These are phyloP conservation scores for Coemansia sp. DNA, from an alignment of 371 early-diverging fungal genomes.

Conservation along the genomic window DNA sequence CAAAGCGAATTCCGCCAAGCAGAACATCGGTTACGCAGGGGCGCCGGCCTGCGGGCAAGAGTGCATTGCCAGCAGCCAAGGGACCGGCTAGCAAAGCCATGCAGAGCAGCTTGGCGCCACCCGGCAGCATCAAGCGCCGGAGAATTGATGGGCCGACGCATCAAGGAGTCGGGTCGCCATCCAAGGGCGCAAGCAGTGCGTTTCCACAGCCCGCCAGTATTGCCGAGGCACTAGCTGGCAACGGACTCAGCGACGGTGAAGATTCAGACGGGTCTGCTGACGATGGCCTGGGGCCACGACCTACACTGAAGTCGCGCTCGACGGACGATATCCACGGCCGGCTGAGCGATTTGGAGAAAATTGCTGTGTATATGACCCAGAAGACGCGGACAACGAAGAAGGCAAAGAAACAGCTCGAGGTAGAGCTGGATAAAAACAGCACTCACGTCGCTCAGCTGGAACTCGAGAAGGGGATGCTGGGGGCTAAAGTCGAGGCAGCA, in stretches of 20 bases:
- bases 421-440: slow-evolving; percentile 40
- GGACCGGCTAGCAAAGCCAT: slow-evolving; percentile 1
- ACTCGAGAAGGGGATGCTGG: slow-evolving; percentile 30
- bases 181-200: slow-evolving; percentile 8
- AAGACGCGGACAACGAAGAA: slow-evolving; percentile 35
- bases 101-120: slow-evolving; percentile 11
- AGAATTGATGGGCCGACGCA: slow-evolving; percentile 19
- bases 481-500: slow-evolving; percentile 21
- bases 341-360: slow-evolving; percentile 35
- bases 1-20: slow-evolving; percentile 29
- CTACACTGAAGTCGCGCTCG: slow-evolving; percentile 19
- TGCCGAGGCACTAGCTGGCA: not conserved
- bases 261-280: slow-evolving; percentile 32
- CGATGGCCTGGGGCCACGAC: slow-evolving; percentile 34
- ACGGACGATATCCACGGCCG: slow-evolving; percentile 38
- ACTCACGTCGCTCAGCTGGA: slow-evolving; percentile 40
- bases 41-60: slow-evolving; percentile 4
- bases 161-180: not conserved
- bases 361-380: slow-evolving; percentile 31
- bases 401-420: slow-evolving; percentile 38
- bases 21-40: slow-evolving; percentile 34
- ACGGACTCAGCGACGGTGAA: slow-evolving; percentile 8
- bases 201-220: not conserved
- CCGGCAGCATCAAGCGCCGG: slow-evolving; percentile 37
- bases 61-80: not conserved